These are phyloP conservation scores for Ceratobasidium sp. DNA, from an alignment of 1,284 basidiomycete genomes.

Conservation along the genomic window DNA sequence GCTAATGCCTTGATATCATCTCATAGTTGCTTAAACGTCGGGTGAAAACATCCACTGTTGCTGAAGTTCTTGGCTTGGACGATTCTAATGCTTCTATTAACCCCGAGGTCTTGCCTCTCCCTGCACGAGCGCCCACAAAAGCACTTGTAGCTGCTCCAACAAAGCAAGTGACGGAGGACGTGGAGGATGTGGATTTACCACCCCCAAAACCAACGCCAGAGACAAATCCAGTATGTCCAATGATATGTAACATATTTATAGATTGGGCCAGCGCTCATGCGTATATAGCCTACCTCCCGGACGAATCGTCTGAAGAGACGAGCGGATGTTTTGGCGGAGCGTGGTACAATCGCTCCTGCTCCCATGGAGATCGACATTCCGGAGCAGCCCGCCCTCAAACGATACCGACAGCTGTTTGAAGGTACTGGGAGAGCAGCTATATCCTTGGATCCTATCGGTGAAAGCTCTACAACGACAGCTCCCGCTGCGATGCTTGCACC, in stretches of 20 bases:
- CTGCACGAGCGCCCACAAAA: neutral
- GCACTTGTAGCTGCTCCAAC: neutral
- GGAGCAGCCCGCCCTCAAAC: conserved; percentile 24
- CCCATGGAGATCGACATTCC: conserved; percentile 7
- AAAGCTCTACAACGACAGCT: neutral
- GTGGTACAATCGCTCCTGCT: neutral
- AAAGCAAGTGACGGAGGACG: neutral
- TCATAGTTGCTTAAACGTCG: conserved; percentile 29
- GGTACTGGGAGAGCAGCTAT: conserved; percentile 2
- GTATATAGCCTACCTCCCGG: conserved; percentile 1
- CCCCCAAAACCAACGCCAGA: neutral
- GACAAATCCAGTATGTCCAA: neutral
- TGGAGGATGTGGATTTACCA: neutral
- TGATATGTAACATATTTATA: neutral
- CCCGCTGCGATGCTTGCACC: neutral
- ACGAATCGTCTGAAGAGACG: conserved; percentile 31
- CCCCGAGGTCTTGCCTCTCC: neutral
- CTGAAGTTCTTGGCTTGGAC: conserved; percentile 27
- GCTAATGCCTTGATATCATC: neutral
- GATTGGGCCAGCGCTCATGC: neutral
- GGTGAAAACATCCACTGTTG: conserved; percentile 31
- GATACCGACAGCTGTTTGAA: conserved; percentile 27
- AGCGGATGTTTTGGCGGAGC: conserved; percentile 31
- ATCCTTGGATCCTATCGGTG: neutral
- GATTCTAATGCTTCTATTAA: conserved; percentile 29